phyloP scores from a whole-genome alignment of 2,329 filamentous ascomycete species.

The Microsporum audouinii region DNA sequence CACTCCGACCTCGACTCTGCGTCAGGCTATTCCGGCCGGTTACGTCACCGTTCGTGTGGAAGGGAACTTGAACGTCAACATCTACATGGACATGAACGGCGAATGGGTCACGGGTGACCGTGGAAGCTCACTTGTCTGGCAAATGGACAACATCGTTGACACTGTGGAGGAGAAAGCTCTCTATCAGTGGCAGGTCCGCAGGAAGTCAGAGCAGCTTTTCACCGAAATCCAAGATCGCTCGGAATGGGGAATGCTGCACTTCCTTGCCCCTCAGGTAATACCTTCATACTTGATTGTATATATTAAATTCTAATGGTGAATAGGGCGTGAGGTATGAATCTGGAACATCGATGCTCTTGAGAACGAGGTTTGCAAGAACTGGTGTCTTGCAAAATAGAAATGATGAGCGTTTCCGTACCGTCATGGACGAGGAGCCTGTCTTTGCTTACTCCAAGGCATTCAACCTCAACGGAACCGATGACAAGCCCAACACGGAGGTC shows the following conservation, averaged over 20 bases:
- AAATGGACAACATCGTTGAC: conserved; percentile 39
- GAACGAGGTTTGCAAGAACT: conserved; percentile 57
- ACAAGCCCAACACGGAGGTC: conserved; percentile 20
- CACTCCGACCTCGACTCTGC: conserved; percentile 66
- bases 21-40: conserved; percentile 70
- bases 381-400: conserved; percentile 55
- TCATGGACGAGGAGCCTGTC: conserved; percentile 68
- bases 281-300: neutral
- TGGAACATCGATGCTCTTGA: conserved; percentile 54
- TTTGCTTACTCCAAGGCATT: conserved; percentile 67
- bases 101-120: conserved; percentile 74
- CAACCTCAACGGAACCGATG: conserved; percentile 34
- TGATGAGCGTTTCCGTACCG: conserved; percentile 55
- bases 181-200: conserved; percentile 34
- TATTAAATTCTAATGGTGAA: neutral
- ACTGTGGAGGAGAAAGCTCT: conserved; percentile 29
- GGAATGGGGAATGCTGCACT: conserved; percentile 74
- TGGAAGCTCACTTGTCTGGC: conserved; percentile 59
- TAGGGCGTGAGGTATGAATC: conserved; percentile 53
- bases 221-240: conserved; percentile 62
- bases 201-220: conserved; percentile 51
- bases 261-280: conserved; percentile 52
- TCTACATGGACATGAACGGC: conserved; percentile 58
- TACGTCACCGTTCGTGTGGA: conserved; percentile 62
- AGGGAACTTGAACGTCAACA: conserved; percentile 51